Evolutionary conservation across 352 stramenopile species (phyloP), one percentile per base, ranked within the genome.

Genomic region (Globisporangium polare): DNA sequence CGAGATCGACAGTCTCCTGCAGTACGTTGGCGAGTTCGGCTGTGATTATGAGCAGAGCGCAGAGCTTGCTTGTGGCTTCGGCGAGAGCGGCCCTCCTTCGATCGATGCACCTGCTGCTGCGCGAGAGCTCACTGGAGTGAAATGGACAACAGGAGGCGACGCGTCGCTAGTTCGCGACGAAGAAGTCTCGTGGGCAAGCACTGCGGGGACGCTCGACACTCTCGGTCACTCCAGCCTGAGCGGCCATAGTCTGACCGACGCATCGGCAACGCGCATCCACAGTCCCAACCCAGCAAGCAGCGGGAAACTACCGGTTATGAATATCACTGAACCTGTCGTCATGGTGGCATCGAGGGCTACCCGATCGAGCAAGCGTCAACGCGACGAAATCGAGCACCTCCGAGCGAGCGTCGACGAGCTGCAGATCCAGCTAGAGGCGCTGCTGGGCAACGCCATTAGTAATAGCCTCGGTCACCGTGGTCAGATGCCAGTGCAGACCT

Each of bases 381-480:
- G 53, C 10, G 37, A 59, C 1, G 53, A 59, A 7, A 24, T 59
- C 15, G 17, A 39, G 39, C 15, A 59, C 7, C 53, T 59, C 37
- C 37, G 53, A n/a, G 18, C 29, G 12, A 46, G 18, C 24, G 53
- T 31, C 17, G n/a, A 50, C 13, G 17, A 47, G 8, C 37, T 59
- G 15, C 35, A 59, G 37, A 27, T 17, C 24, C 35, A 59, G 17
- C 37, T 59, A 5, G 18, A 59, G 24, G 7, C 26, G 4, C 53
- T 59, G 4, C 53, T 85, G 69, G 1, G 63, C 65, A 2, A 86
- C 78, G n/a, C n/a, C n/a, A n/a, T n/a, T n/a, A 22, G 96, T 74
- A 10, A 17, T 17, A 18, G 15, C 0, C 26, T 37, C 37, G 1
- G 12, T 17, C 3, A 6, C 10, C 27, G 0, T n/a, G 31, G 13